Evolutionary conservation across 306 rosid genomes (phyloP).

Genomic region (Vigna radiata): DNA sequence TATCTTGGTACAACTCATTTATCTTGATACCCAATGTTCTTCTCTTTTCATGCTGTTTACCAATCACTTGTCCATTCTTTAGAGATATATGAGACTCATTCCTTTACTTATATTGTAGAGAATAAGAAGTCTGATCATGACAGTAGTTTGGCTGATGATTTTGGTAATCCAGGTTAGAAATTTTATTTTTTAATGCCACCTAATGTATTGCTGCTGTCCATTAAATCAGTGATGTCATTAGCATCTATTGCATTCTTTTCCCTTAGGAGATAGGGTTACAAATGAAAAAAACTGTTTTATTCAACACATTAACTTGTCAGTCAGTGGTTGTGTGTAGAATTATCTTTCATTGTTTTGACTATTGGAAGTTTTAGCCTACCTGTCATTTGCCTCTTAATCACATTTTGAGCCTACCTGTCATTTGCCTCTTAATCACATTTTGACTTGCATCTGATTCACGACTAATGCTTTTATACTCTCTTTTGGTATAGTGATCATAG

Average conservation of each 20-base stretch:
- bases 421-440: conserved; percentile 41
- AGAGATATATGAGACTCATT: conserved; percentile 38
- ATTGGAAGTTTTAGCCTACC: conserved; percentile 26
- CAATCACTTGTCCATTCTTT: conserved; percentile 1
- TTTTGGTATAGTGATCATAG: conserved; percentile 57
- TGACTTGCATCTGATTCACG: conserved; percentile 32
- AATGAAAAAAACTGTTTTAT: neutral
- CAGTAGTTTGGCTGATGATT: conserved; percentile 57
- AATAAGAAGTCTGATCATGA: conserved; percentile 73
- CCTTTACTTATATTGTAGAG: conserved; percentile 60
- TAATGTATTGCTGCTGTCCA: conserved; percentile 24
- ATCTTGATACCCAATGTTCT: conserved; percentile 44
- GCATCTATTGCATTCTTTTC: conserved; percentile 28
- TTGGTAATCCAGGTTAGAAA: conserved; percentile 72
- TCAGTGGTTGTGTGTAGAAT: conserved; percentile 25
- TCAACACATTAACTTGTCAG: conserved; percentile 32
- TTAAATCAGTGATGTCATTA: conserved; percentile 27
- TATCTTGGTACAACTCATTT: conserved; percentile 67
- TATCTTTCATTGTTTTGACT: conserved; percentile 32
- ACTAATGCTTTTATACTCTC: conserved; percentile 26
- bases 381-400: conserved; percentile 36
- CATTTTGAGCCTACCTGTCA: conserved; percentile 36
- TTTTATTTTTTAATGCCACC: conserved; percentile 29
- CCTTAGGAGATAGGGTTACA: neutral
- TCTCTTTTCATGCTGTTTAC: conserved; percentile 35